Base-by-base conservation (phyloP, 257 asterid species). In the Cinchona pubescens region DNA sequence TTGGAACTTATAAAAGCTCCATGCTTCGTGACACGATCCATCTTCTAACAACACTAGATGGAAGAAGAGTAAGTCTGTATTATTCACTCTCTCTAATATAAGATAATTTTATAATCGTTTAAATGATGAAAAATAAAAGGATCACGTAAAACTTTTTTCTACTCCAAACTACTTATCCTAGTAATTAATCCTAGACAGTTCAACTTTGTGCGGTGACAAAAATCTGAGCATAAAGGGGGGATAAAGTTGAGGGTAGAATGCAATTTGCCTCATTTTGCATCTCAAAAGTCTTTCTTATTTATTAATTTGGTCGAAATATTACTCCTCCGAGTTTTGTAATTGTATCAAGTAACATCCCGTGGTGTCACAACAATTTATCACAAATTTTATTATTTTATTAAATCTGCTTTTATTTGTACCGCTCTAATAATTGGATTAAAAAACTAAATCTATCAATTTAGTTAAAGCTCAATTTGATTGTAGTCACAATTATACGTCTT, bases 1-100 rank as follows among this genome's bases (percentile, higher is more conserved):
- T 56, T 59, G 73, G 42, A 69, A n/a, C 60, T 46, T 69, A 53
- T 21, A 27, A 42, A 69, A 16, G 38, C 38, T 46, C 60, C 29
- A 69, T 42, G 29, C 25, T 67, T 67, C 72, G 43, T 25, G 58
- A 27, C 56, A 69, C 16, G 60, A 48, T 46, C 23, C 69, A 59
- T 53, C 69, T 73, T 72, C 60, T 40, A 58, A 27, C 30, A 2
- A 18, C 32, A 37, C 27, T n/a, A n/a, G n/a, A n/a, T n/a, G n/a
- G n/a, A n/a, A n/a, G n/a, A n/a, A n/a, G n/a, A n/a, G n/a, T n/a
- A n/a, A n/a, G n/a, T n/a, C n/a, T n/a, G n/a, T n/a, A n/a, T n/a
- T n/a, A n/a, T n/a, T n/a, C n/a, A n/a, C n/a, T n/a, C n/a, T n/a
- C n/a, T n/a, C n/a, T n/a, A n/a, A n/a, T n/a, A n/a, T n/a, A n/a